Evolutionary conservation across 2,329 filamentous ascomycete species (phyloP), one percentile per base, ranked within the genome.

Genomic region (Ampelomyces quisqualis): DNA sequence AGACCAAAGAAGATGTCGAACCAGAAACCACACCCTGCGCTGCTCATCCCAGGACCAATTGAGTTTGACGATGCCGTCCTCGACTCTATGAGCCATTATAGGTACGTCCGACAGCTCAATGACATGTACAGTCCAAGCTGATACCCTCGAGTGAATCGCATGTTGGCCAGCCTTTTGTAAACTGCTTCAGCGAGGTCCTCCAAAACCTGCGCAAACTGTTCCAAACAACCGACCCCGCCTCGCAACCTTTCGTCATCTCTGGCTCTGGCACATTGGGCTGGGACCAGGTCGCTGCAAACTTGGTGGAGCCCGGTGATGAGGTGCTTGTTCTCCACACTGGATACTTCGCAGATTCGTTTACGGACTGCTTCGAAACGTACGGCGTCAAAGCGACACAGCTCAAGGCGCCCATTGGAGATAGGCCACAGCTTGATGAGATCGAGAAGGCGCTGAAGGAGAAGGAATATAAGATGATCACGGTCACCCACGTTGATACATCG

Each of bases 61-160:
- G 91, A 97, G 75, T 96, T 96, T 67, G 91, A 96, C 69, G 91
- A 97, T 91, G 90, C 84, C 33, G 91, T 97, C 47, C 82, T 96
- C 37, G 81, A 90, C 70, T 88, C 90, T 47, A 96, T 96, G 91
- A 85, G 86, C 76, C 90, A 95, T 73, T 95, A 86, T 75, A 91
- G 87, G 86, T 89, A 75, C 29, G 34, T 6, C 5, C 9, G 21
- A 24, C 13, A 2, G 6, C 15, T 4, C 29, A 30, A 24, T 44
- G 13, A 15, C 6, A 21, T 13, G n/a, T 9, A 6, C n/a, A 13
- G 8, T 18, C 8, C 7, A 17, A 27, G 19, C 41, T 55, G 23
- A 56, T 28, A 34, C 4, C 10, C 11, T 7, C 21, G 27, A 95
- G 90, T 69, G 90, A 98, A 79, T 94, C 88, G 69, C 93, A 98